These are phyloP conservation scores for Isabelozyma heimii DNA, from an alignment of 805 yeast genomes.

Conservation along the genomic window DNA sequence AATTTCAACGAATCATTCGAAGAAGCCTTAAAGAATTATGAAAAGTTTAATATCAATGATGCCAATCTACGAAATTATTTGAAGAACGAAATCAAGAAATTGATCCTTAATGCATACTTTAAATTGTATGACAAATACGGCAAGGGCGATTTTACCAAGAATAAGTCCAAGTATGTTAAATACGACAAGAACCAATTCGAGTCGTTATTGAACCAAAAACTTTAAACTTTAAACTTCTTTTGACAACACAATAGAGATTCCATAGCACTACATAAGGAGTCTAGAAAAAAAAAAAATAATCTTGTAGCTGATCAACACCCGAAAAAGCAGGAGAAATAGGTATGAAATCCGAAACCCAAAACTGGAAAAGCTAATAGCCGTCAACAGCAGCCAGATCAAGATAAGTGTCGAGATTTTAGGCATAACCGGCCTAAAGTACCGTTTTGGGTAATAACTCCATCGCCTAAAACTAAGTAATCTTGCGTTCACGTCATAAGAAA, in stretches of 20 bases:
- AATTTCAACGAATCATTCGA: constrained; percentile 84
- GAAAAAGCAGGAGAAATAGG: not conserved
- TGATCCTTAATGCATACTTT: constrained; percentile 80
- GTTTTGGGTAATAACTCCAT: not conserved
- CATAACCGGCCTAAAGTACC: not conserved
- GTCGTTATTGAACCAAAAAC: constrained; percentile 21
- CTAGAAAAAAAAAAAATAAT: not conserved
- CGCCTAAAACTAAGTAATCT: not conserved
- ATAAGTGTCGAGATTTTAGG: too few relatives aligned
- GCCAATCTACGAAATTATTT: constrained; percentile 60
- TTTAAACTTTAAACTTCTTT: constrained; percentile 2
- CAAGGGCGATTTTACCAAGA: constrained; percentile 67
- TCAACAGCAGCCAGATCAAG: too few relatives aligned
- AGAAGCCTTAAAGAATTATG: constrained; percentile 64
- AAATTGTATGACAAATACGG: constrained; percentile 79
- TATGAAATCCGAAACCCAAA: not conserved
- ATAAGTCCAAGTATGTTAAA: constrained; percentile 67
- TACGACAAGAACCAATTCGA: constrained; percentile 51
- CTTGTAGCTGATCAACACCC: not conserved
- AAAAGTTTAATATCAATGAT: constrained; percentile 64
- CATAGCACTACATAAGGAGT: too few relatives aligned
- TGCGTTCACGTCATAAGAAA: not conserved
- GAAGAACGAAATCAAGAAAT: constrained; percentile 65
- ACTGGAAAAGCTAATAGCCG: not conserved
- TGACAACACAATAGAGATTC: not conserved